phyloP scores from a whole-genome alignment of 371 early-diverging fungal species.

The Apophysomyces ossiformis region DNA sequence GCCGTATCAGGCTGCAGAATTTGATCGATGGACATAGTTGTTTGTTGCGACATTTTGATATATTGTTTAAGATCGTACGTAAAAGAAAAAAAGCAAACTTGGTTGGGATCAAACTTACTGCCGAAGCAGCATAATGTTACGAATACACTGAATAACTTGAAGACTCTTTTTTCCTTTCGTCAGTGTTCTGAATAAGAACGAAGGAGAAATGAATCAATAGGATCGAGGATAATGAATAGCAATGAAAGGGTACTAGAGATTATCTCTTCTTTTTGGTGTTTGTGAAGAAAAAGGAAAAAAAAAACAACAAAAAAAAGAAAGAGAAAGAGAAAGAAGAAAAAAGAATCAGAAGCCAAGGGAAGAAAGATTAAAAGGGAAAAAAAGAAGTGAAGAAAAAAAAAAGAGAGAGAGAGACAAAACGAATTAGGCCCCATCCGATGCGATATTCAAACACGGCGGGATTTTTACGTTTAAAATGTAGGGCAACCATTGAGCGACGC shows the following conservation, averaged over 20 bases:
- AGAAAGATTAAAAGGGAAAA: background rate
- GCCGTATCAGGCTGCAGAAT: constrained; percentile 18
- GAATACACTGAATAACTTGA: background rate
- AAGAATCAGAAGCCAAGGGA: background rate
- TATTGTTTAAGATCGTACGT: constrained; percentile 4
- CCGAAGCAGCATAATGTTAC: constrained; percentile 9
- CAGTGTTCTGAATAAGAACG: background rate
- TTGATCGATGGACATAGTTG: constrained; percentile 37
- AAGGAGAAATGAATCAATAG: background rate
- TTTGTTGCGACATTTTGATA: constrained; percentile 27
- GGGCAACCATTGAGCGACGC: constrained; percentile 7
- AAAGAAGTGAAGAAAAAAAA: constrained; percentile 4
- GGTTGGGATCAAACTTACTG: constrained; percentile 6
- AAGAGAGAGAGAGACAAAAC: constrained; percentile 5
- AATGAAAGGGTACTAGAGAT: background rate
- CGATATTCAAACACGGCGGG: background rate
- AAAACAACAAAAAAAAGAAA: constrained; percentile 1
- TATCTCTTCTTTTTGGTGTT: background rate
- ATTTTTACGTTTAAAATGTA: background rate
- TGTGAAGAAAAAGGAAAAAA: constrained; percentile 6
- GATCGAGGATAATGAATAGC: background rate
- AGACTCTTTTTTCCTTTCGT: background rate
- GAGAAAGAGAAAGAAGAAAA: constrained; percentile 5
- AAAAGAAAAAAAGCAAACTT: background rate
- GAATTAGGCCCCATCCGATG: constrained; percentile 7